These are phyloP conservation scores for Favolaschia claudopus DNA, from an alignment of 768 basidiomycete species.

Conservation along the genomic window DNA sequence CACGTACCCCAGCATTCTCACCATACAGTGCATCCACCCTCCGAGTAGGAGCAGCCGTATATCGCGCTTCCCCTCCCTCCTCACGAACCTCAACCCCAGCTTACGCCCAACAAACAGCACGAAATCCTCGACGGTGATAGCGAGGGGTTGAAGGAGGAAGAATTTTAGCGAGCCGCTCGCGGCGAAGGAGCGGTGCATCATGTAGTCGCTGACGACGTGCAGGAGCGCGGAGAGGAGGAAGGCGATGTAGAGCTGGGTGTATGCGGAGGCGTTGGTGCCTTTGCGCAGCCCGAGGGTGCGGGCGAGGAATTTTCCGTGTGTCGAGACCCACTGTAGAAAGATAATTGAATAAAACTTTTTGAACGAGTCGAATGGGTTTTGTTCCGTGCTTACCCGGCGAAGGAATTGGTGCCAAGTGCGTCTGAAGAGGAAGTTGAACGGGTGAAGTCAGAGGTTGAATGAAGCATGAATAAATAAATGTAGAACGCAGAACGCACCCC, in stretches of 20 bases:
- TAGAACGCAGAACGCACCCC: constrained; percentile 36
- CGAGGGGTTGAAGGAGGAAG: constrained; percentile 38
- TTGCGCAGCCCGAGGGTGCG: constrained; percentile 25
- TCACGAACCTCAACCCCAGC: constrained; percentile 10
- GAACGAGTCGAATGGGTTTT: neutral
- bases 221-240: constrained; percentile 41
- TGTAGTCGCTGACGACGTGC: constrained; percentile 35
- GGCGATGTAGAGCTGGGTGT: constrained; percentile 39
- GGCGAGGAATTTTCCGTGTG: constrained; percentile 31
- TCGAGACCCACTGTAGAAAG: constrained; percentile 27
- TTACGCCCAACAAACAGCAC: constrained; percentile 31
- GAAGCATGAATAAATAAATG: neutral
- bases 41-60: too few species aligned
- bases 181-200: constrained; percentile 13
- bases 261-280: constrained; percentile 31
- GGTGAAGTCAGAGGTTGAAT: too few species aligned
- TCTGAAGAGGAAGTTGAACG: constrained; percentile 29
- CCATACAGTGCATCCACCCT: neutral
- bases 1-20: constrained; percentile 19
- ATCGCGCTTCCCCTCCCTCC: too few species aligned
- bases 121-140: constrained; percentile 40
- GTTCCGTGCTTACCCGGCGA: constrained; percentile 35
- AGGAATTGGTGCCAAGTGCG: constrained; percentile 42
- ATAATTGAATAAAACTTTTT: neutral
- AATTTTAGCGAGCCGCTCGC: constrained; percentile 28